A percentile compares a stretch with the other conserved stretches of the same genome.
phyloP scores from a whole-genome alignment of 2,329 filamentous ascomycete species.

The Lecanicillium sp. region DNA sequence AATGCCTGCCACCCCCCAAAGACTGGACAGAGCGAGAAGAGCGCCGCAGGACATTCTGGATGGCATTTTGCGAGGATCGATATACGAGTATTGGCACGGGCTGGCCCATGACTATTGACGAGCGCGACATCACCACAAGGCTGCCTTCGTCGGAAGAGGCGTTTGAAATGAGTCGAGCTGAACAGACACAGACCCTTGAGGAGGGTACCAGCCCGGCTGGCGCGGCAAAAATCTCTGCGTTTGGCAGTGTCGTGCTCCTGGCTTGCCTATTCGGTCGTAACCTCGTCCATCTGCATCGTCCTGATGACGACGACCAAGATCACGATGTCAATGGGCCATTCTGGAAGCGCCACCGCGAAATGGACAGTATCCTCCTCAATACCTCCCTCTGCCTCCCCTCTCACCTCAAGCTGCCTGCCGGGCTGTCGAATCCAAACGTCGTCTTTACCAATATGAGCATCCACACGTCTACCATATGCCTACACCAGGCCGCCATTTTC shows the following conservation, averaged over 20 bases:
- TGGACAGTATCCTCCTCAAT: slow-evolving; percentile 87
- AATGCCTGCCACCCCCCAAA: slow-evolving; percentile 74
- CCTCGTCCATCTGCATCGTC: slow-evolving; percentile 81
- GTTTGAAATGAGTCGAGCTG: slow-evolving; percentile 70
- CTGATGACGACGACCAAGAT: slow-evolving; percentile 71
- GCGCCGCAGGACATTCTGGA: slow-evolving; percentile 87
- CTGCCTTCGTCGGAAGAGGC: slow-evolving; percentile 78
- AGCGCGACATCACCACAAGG: slow-evolving; percentile 81
- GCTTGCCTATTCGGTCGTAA: slow-evolving; percentile 89
- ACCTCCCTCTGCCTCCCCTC: slow-evolving; percentile 76
- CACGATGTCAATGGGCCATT: slow-evolving; percentile 87
- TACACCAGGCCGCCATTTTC: slow-evolving; percentile 98
- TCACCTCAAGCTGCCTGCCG: slow-evolving; percentile 68
- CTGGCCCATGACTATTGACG: slow-evolving; percentile 92
- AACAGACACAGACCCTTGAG: slow-evolving; percentile 60
- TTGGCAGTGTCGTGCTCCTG: slow-evolving; percentile 74
- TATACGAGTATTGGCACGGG: slow-evolving; percentile 95
- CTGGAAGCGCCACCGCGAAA: slow-evolving; percentile 83
- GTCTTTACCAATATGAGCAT: slow-evolving; percentile 96
- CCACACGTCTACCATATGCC: slow-evolving; percentile 89
- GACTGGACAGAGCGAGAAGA: slow-evolving; percentile 96
- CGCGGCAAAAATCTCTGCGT: slow-evolving; percentile 65
- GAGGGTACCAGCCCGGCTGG: slow-evolving; percentile 65
- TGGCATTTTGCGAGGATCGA: slow-evolving; percentile 81
- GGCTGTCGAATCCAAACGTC: slow-evolving; percentile 71